Conservation (phyloP, 2,329 filamentous ascomycete genomes). For the Botrytis deweyae region DNA sequence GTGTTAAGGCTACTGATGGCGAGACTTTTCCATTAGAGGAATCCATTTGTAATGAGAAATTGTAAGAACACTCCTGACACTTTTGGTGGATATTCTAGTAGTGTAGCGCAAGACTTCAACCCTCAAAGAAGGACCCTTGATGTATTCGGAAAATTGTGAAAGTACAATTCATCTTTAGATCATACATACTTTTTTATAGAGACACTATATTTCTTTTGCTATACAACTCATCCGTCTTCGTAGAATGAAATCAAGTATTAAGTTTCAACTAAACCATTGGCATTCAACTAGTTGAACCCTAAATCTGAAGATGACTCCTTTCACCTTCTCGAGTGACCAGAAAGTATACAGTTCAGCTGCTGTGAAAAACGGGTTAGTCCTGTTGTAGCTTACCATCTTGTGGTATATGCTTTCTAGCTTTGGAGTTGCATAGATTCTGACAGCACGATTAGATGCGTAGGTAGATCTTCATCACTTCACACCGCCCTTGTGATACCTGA, state of each 20-base stretch:
- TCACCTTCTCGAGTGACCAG: neutral
- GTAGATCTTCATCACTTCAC: neutral
- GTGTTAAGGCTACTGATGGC: neutral
- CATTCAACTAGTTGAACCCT: neutral
- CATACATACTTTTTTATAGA: neutral
- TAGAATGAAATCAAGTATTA: neutral
- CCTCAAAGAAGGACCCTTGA: neutral
- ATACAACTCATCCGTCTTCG: neutral
- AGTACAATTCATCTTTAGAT: neutral
- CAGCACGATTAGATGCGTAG: neutral
- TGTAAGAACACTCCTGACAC: neutral
- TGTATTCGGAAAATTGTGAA: neutral
- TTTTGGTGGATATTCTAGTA: neutral
- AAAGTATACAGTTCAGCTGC: neutral
- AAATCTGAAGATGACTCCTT: neutral
- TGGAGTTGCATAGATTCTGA: neutral
- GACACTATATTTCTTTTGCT: neutral
- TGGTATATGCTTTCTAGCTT: neutral
- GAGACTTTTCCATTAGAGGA: neutral
- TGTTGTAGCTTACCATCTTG: neutral
- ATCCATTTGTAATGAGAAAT: neutral
- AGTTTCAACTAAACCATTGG: neutral
- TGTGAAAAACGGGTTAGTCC: neutral
- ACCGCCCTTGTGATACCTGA: neutral
- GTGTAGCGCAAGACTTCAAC: neutral